Percentiles rank a stretch among this genome's conserved stretches.
Evolutionary conservation across 106 monocot genomes (phyloP).

Genomic region (Phalaenopsis aphrodite): DNA sequence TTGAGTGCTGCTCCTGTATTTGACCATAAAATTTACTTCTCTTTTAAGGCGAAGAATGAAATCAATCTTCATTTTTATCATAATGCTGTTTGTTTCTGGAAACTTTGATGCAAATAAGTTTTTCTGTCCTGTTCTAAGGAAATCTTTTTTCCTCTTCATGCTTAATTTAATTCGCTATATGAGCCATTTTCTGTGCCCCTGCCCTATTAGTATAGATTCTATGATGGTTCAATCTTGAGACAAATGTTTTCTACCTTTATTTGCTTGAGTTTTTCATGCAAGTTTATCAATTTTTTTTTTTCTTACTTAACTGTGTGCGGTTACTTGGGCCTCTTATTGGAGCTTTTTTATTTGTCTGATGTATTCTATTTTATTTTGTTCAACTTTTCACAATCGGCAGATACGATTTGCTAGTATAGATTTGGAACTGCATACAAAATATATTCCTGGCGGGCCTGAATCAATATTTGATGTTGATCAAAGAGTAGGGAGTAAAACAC

Average conservation of each 20-base stretch:
- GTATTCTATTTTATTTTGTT: neutral
- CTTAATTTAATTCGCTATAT: neutral
- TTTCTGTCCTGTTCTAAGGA: neutral
- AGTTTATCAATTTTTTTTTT: neutral
- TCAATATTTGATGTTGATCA: conserved; percentile 82
- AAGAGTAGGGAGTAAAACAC: conserved; percentile 60
- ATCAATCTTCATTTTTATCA: too few relatives aligned
- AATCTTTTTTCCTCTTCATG: neutral
- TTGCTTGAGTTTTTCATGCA: neutral
- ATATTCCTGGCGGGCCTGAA: conserved; percentile 59
- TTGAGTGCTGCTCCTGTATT: too few relatives aligned
- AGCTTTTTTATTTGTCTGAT: neutral
- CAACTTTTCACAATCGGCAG: conserved; percentile 27
- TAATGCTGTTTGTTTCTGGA: neutral
- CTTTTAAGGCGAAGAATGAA: too few relatives aligned
- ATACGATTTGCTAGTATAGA: conserved; percentile 79
- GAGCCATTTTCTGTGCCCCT: neutral
- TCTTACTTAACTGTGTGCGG: neutral
- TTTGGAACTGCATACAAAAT: conserved; percentile 87
- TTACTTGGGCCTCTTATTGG: neutral
- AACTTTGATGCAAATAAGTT: neutral
- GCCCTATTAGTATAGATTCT: neutral
- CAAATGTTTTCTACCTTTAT: neutral
- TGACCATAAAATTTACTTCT: too few relatives aligned
- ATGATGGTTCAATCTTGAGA: neutral